phyloP scores from a whole-genome alignment of 306 rosid species.

The Ormosia semicastrata region DNA sequence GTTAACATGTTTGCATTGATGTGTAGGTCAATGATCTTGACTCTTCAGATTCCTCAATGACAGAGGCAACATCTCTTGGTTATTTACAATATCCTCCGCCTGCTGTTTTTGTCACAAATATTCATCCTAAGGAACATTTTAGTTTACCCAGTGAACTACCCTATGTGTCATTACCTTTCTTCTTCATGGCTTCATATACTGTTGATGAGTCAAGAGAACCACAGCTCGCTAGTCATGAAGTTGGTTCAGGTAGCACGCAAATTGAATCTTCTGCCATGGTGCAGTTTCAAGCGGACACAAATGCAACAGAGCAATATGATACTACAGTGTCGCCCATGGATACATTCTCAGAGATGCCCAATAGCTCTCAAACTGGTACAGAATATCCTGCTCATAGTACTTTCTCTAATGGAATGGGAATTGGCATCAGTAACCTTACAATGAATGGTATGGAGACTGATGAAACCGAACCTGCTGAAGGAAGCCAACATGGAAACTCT shows the following conservation, averaged over 20 bases:
- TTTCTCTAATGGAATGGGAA: conserved; percentile 44
- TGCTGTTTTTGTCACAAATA: conserved; percentile 76
- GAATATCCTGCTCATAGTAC: conserved; percentile 29
- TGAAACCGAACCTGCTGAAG: conserved; percentile 39
- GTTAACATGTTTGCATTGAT: conserved; percentile 30
- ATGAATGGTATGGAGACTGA: conserved; percentile 52
- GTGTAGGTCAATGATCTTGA: conserved; percentile 92
- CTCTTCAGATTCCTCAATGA: conserved; percentile 84
- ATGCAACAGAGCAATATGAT: conserved; percentile 71
- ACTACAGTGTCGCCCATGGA: conserved; percentile 72
- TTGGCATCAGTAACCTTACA: conserved; percentile 31
- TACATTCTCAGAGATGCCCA: conserved; percentile 40
- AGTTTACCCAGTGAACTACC: conserved; percentile 60
- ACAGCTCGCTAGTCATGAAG: conserved; percentile 51
- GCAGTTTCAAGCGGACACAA: conserved; percentile 64
- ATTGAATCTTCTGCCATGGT: conserved; percentile 65
- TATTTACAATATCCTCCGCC: conserved; percentile 95
- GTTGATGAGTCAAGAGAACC: conserved; percentile 68
- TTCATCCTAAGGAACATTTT: conserved; percentile 63
- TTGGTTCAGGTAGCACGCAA: conserved; percentile 53
- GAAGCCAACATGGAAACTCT: conserved; percentile 40
- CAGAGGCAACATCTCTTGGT: conserved; percentile 86
- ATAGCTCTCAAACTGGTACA: conserved; percentile 32
- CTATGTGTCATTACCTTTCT: conserved; percentile 66
- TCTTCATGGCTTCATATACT: conserved; percentile 62